Base-by-base conservation (phyloP, 2,329 filamentous ascomycete genomes). In the Aspergillus floridensis region DNA sequence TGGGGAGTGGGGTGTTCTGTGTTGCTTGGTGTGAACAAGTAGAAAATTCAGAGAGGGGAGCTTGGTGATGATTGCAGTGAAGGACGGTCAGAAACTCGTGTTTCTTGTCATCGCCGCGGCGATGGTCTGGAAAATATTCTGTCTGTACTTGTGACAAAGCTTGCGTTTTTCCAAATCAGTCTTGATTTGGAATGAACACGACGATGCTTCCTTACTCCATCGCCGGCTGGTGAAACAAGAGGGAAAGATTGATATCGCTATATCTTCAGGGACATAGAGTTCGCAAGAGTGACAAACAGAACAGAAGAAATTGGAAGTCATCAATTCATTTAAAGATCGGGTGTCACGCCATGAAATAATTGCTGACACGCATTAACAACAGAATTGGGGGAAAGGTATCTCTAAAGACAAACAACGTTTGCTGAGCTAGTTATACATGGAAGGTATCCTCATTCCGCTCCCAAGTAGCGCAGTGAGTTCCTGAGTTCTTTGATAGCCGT, bases 401-500 rank as follows among this genome's bases (percentile, higher is more conserved):
- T 44, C 16, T 16, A 7, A 44, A 16, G 16, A 44, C 38, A 44
- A 44, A 44, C 38, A 44, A 44, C 38, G 16, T 44, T 19, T 19
- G 16, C 14, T 44, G 16, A 44, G 38, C 14, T 44, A 19, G 16
- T 16, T 44, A 19, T 6, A 24, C 21, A 53, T 53, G n/a, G 10
- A 14, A 22, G 46, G n/a, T 24, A 19, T 35, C 7, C 21, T 75
- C 69, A 88, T 41, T 78, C 78, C 12, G 86, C 89, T 2, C 91
- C 91, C 52, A 97, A 77, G 19, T 81, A 78, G 58, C 84, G 80
- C 63, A 99, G 77, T 3, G 95, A 95, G 60, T 85, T 86, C 55
- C 86, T 85, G 62, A 99, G 75, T 72, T 99, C 93, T 69, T 88
- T 88, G 4, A 98, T 88, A 0, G 95, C 95, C 0, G 95, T 99